phyloP scores from a whole-genome alignment of 2,329 filamentous ascomycete species.

The Sporothrix schenckii region DNA sequence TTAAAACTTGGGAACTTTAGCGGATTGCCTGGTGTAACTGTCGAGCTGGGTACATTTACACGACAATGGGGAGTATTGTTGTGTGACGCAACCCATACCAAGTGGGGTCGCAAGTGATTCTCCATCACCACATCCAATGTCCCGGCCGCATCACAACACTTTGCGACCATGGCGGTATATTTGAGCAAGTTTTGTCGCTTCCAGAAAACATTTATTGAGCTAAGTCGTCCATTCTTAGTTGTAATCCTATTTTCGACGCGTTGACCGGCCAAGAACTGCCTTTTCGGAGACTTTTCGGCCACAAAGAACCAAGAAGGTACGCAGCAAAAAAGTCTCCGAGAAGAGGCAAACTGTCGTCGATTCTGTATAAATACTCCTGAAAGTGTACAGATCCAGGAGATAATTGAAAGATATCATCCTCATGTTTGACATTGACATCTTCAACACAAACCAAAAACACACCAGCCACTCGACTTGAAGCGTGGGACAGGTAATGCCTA shows the following conservation, averaged over 20 bases:
- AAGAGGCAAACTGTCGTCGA: not conserved
- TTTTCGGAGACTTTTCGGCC: constrained; percentile 29
- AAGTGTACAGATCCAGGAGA: not conserved
- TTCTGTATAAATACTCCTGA: not conserved
- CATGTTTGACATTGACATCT: not conserved
- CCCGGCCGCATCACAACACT: not conserved
- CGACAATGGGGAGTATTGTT: not conserved
- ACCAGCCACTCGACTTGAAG: not conserved
- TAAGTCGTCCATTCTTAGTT: not conserved
- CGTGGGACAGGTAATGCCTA: not conserved
- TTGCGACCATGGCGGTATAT: not conserved
- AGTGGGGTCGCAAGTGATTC: not conserved
- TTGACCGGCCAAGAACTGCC: constrained; percentile 1
- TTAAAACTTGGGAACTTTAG: not conserved
- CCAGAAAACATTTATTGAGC: not conserved
- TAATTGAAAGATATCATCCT: too few relatives aligned
- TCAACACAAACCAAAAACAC: not conserved
- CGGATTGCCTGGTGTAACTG: not conserved
- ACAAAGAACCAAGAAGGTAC: constrained; percentile 21
- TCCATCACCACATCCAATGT: not conserved
- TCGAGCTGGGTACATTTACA: not conserved
- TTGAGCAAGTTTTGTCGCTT: constrained; percentile 10
- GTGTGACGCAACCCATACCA: constrained; percentile 4
- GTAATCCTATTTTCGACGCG: not conserved
- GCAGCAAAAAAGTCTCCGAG: constrained; percentile 10